These are phyloP conservation scores for Galeopsis tetrahit DNA, from an alignment of 257 asterid genomes.

Conservation along the genomic window DNA sequence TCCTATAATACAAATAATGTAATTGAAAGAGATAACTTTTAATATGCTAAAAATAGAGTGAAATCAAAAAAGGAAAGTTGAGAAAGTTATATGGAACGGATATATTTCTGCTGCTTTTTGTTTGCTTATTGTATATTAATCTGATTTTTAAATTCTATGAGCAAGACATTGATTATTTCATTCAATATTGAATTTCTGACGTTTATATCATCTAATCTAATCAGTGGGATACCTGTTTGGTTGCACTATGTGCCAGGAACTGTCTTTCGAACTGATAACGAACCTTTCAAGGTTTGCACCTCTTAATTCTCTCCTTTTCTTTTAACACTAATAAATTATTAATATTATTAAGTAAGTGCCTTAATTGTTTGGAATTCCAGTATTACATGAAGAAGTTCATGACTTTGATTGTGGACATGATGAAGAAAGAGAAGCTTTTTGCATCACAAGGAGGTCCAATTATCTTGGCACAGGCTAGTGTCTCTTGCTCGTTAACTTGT, in stretches of 20 bases:
- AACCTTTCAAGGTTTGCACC: constrained; percentile 71
- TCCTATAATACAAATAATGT: too few relatives aligned
- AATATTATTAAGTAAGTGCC: neutral
- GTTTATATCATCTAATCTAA: constrained; percentile 24
- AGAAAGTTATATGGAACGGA: too few relatives aligned
- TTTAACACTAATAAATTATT: neutral
- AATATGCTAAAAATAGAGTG: too few relatives aligned
- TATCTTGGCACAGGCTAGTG: constrained; percentile 79
- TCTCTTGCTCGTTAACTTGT: constrained; percentile 12
- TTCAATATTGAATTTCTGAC: constrained; percentile 21
- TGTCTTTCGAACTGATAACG: constrained; percentile 84
- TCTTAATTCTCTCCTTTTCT: neutral
- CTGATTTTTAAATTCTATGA: neutral
- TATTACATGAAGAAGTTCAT: constrained; percentile 76
- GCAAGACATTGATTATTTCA: neutral
- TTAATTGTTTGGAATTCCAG: constrained; percentile 55
- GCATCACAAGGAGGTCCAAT: constrained; percentile 93
- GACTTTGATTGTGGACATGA: constrained; percentile 71
- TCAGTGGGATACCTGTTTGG: constrained; percentile 97
- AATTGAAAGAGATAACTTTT: too few relatives aligned
- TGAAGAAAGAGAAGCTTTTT: constrained; percentile 83
- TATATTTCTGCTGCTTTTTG: neutral
- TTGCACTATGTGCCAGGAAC: constrained; percentile 89
- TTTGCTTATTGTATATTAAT: neutral
- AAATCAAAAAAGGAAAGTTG: too few relatives aligned